phyloP scores from a whole-genome alignment of 208 protist species.

The Crithidia thermophila region DNA sequence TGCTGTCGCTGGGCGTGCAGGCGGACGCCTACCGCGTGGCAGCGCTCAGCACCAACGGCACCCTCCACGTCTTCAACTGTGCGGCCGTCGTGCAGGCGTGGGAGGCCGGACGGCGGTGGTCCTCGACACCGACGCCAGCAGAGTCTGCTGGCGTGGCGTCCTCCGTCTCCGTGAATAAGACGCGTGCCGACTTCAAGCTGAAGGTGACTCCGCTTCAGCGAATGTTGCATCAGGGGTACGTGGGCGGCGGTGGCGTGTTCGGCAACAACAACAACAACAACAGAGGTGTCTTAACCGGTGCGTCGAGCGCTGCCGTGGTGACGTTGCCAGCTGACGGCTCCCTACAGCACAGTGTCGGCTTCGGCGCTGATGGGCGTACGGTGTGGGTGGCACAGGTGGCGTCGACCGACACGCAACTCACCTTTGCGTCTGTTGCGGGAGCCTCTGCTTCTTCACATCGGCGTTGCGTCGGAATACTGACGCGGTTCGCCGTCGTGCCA shows the following conservation, averaged over 20 bases:
- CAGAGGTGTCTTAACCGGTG: not conserved
- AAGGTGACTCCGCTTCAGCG: slow-evolving; percentile 23
- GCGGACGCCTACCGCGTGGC: slow-evolving; percentile 34
- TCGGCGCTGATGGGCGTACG: slow-evolving; percentile 15
- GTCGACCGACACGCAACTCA: slow-evolving; percentile 16
- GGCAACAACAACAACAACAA: not conserved
- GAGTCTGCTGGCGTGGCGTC: not conserved
- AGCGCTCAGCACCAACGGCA: slow-evolving; percentile 58
- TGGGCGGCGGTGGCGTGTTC: not conserved
- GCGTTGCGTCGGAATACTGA: slow-evolving; percentile 19
- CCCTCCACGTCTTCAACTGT: slow-evolving; percentile 66
- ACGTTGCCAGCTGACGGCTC: slow-evolving; percentile 6
- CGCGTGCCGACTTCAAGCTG: slow-evolving; percentile 19
- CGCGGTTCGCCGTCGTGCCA: slow-evolving; percentile 5
- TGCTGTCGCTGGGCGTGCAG: slow-evolving; percentile 59
- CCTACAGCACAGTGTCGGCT: slow-evolving; percentile 16
- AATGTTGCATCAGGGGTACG: not conserved
- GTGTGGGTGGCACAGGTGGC: slow-evolving; percentile 32
- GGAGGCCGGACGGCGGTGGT: slow-evolving; percentile 10
- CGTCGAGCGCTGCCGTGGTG: not conserved
- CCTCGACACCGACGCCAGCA: not conserved
- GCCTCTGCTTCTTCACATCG: not conserved
- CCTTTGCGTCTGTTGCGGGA: not conserved
- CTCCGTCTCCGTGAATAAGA: not conserved
- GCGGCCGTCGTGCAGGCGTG: slow-evolving; percentile 23